Evolutionary conservation across 73 alveolate genomes (phyloP), one percentile per base, ranked within the genome.

Genomic region (Paramecium tetraurelia): DNA sequence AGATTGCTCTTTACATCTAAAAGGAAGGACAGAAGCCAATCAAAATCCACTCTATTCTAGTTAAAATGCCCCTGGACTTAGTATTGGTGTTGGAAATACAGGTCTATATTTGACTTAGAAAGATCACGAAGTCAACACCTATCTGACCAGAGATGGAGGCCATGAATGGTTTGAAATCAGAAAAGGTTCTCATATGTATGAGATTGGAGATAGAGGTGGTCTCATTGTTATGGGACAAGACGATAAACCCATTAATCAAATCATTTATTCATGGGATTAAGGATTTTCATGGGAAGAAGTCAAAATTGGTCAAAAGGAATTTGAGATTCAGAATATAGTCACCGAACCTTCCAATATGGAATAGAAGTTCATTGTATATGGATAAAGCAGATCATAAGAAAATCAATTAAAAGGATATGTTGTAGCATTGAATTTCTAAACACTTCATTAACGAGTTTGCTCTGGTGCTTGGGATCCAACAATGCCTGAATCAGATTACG

Each of bases 141-240:
- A 93, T 86, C 87, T 96, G 2, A 94, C 98, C 14, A 92, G 98
- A 69, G 98, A 95, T 93, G 99, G 98, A 8, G 99, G 99, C 0
- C 97, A 93, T 41, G 89, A 93, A 8, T 96, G 98, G 98, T 38
- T 59, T 20, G 99, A 96, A 70, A 93, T 96, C n/a, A 88, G 41
- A 68, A 95, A 95, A 27, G 98, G 98, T 31, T 94, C 98, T 11
- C 96, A 93, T 58, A 95, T 95, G 63, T 95, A 92, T 72, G 99
- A 96, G 59, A 86, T 95, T 9, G 99, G 98, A 7, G 98, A 96
- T 86, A 97, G 96, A 75, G 99, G 99, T 31, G 99, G 98, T 38
- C 80, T 96, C 46, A 93, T 96, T 29, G 99, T 93, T 22, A 94
- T 95, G 96, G 98, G 98, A 2, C 63, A 86, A 57, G 90, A 93